Conservation (phyloP, 2,329 filamentous ascomycete species). For the Arthrinium phaeospermum region DNA sequence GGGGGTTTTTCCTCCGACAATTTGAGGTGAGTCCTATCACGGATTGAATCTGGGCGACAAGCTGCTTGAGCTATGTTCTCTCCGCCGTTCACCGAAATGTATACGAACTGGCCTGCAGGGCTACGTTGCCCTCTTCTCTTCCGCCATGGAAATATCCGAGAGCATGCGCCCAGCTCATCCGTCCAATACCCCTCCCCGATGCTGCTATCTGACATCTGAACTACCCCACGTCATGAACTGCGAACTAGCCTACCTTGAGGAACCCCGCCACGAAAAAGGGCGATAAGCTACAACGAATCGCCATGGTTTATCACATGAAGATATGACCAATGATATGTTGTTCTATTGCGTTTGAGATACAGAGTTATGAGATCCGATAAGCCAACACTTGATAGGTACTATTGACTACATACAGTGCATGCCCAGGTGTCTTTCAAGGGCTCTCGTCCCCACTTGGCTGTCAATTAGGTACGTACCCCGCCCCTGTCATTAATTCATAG, state of each 20-base stretch:
- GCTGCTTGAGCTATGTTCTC: not conserved
- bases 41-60: not conserved
- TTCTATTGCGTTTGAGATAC: not conserved
- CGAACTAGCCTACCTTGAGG: not conserved
- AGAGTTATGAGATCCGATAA: not conserved
- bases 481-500: no score
- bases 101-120: not conserved
- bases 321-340: not conserved
- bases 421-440: not conserved
- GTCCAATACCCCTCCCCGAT: not conserved
- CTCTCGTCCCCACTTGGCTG: not conserved
- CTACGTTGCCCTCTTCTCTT: not conserved
- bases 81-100: not conserved
- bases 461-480: no score
- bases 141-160: not conserved
- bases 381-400: not conserved
- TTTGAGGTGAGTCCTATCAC: not conserved
- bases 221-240: slow-evolving; percentile 7
- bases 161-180: not conserved
- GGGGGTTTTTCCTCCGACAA: not conserved
- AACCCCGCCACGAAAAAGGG: slow-evolving; percentile 6
- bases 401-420: no score
- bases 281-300: not conserved
- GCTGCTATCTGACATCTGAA: not conserved
- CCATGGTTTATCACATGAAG: not conserved